Evolutionary conservation across 2,329 filamentous ascomycete genomes (phyloP).

Genomic region (Penicillium oxalicum): DNA sequence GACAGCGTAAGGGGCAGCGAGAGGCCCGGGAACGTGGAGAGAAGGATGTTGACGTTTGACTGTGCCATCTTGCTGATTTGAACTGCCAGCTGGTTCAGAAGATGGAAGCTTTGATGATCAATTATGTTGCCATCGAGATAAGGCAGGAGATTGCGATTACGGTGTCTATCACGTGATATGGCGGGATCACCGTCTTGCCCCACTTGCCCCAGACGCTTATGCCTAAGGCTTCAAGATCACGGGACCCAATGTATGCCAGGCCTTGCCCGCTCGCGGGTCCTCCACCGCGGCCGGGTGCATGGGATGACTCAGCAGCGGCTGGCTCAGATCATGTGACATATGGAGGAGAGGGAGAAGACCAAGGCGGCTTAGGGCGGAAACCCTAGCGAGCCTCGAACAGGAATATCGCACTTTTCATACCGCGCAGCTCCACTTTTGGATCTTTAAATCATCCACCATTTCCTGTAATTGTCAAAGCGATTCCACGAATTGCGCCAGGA

Average conservation of each 20-base stretch:
- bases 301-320: background rate
- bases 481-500: conserved; percentile 49
- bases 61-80: conserved; percentile 46
- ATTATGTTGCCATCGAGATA: background rate
- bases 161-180: too few species aligned
- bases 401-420: conserved; percentile 35
- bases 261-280: too few species aligned
- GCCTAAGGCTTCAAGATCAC: too few species aligned
- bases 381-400: conserved; percentile 26
- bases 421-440: conserved; percentile 29
- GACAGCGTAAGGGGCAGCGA: conserved; percentile 76
- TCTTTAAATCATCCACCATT: conserved; percentile 34
- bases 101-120: background rate
- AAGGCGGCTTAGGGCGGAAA: conserved; percentile 24
- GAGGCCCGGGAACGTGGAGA: conserved; percentile 78
- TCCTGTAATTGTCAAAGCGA: conserved; percentile 45
- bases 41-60: conserved; percentile 67
- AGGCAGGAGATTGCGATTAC: too few species aligned
- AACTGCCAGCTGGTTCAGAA: background rate
- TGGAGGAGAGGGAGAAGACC: background rate
- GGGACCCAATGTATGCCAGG: too few species aligned
- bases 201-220: too few species aligned
- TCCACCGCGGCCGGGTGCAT: too few species aligned
- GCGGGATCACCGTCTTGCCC: too few species aligned
- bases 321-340: background rate